Percentiles rank a stretch among this genome's conserved stretches.
Conservation (phyloP, 2,329 filamentous ascomycete species). For the Trichoderma pleuroti region DNA sequence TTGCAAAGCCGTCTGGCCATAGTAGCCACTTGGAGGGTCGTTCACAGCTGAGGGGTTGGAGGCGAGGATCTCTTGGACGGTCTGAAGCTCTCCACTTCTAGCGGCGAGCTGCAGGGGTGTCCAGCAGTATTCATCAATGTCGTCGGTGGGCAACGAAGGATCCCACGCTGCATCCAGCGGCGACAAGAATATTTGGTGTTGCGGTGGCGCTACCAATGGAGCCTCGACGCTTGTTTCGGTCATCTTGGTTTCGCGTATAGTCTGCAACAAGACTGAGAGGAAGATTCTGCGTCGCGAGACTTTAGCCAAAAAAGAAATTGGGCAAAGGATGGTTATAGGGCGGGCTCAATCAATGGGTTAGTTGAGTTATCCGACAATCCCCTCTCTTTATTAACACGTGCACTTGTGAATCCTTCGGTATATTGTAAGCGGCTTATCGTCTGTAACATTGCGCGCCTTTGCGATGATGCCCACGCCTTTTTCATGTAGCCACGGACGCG, state of each 20-base stretch:
- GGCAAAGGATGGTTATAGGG: neutral
- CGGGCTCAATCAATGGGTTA: neutral
- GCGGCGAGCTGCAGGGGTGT: conserved; percentile 36
- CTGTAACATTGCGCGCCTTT: neutral
- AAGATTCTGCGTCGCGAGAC: neutral
- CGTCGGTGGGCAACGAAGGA: conserved; percentile 6
- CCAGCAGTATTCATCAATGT: conserved; percentile 23
- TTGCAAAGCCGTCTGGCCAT: conserved; percentile 37
- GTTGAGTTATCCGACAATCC: too few species aligned
- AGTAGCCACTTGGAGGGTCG: conserved; percentile 32
- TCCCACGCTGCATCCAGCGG: conserved; percentile 13
- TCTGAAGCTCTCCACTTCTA: conserved; percentile 29
- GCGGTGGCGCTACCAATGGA: neutral
- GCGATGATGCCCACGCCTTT: neutral
- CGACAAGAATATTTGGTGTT: neutral
- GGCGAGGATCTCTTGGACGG: conserved; percentile 27
- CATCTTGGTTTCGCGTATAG: neutral
- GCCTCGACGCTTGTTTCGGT: neutral
- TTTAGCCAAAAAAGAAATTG: neutral
- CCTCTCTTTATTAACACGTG: neutral
- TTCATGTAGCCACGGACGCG: neutral
- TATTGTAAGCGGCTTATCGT: neutral
- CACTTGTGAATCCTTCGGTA: neutral
- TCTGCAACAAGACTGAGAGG: neutral
- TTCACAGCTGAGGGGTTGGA: conserved; percentile 30